phyloP scores from a whole-genome alignment of 2,329 filamentous ascomycete genomes.

The Fusarium drepaniforme region DNA sequence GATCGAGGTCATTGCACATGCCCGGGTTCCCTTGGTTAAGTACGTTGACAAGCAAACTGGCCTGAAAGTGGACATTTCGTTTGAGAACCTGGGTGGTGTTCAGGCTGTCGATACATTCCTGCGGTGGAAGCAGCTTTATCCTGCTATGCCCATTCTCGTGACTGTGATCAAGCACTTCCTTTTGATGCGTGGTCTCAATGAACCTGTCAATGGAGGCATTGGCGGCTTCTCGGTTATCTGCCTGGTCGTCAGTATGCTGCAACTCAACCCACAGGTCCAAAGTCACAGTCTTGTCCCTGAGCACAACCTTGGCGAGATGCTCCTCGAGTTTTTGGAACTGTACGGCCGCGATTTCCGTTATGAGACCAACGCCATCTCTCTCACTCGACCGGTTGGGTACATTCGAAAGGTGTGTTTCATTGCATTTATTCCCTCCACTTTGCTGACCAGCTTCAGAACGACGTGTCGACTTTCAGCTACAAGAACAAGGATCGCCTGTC shows the following conservation, averaged over 20 bases:
- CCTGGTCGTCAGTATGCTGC: conserved; percentile 88
- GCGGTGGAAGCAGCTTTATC: conserved; percentile 82
- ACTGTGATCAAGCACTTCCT: conserved; percentile 94
- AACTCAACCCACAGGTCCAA: conserved; percentile 80
- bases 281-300: conserved; percentile 68
- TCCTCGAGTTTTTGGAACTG: conserved; percentile 90
- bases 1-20: conserved; percentile 77
- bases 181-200: conserved; percentile 89
- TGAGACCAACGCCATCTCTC: conserved; percentile 75
- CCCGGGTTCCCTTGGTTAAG: conserved; percentile 93
- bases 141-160: conserved; percentile 87
- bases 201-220: conserved; percentile 90
- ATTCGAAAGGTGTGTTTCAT: conserved; percentile 76
- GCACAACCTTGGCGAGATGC: conserved; percentile 80
- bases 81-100: conserved; percentile 90
- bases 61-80: conserved; percentile 91
- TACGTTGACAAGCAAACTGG: conserved; percentile 84
- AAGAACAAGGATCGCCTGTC: conserved; percentile 77
- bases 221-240: conserved; percentile 96
- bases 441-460: conserved; percentile 49
- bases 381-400: conserved; percentile 77
- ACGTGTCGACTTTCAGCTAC: conserved; percentile 62
- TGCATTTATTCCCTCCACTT: accelerated
- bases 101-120: conserved; percentile 84
- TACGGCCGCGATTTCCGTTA: conserved; percentile 89